phyloP scores from a whole-genome alignment of 1,284 basidiomycete species.

The Leccinum pseudoinsigne region DNA sequence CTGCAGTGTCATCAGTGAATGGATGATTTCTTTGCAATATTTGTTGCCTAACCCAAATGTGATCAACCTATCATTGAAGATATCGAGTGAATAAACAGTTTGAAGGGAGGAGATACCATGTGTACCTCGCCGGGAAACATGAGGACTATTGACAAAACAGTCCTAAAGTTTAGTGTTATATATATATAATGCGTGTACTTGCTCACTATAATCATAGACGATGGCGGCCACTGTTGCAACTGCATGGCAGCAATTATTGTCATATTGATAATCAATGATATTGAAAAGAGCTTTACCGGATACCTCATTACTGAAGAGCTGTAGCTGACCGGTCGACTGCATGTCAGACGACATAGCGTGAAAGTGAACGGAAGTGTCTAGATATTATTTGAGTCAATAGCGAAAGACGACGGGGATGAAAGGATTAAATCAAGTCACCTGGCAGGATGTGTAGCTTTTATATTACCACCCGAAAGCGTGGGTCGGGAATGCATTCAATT shows the following conservation, averaged over 20 bases:
- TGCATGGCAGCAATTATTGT: background rate
- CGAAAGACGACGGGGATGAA: background rate
- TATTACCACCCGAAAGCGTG: background rate
- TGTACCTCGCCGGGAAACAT: background rate
- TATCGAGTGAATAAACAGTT: background rate
- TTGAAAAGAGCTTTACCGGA: background rate
- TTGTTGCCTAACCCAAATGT: background rate
- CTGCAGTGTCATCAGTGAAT: background rate
- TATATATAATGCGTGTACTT: background rate
- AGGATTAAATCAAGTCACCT: background rate
- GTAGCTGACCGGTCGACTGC: background rate
- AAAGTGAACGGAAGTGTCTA: background rate
- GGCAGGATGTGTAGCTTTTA: background rate
- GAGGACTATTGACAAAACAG: background rate
- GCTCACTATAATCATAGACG: background rate
- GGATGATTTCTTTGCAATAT: background rate
- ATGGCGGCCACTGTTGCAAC: background rate
- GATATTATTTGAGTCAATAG: background rate
- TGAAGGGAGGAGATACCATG: background rate
- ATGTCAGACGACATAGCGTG: background rate
- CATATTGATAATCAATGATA: too few species aligned
- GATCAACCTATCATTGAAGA: background rate
- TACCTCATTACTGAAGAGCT: too few species aligned
- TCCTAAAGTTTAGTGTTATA: background rate
- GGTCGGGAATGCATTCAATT: background rate